These are phyloP conservation scores for Oryza brachyantha DNA, from an alignment of 176 grass and related monocot genomes.

Conservation along the genomic window DNA sequence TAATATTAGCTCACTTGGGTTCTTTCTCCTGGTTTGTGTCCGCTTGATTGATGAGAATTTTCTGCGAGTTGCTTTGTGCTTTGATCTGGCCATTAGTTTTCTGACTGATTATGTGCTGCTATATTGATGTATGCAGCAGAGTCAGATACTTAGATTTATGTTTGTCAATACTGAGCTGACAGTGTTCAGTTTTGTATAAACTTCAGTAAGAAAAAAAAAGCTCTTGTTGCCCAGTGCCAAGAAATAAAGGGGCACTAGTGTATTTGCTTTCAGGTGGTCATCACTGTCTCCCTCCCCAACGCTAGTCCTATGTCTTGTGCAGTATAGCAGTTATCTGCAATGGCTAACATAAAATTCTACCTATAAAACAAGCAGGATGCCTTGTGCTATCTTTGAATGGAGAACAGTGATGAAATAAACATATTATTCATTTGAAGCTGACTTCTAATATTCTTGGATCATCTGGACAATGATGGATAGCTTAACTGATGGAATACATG, in stretches of 20 bases:
- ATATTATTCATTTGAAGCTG: not conserved
- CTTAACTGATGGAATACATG: not conserved
- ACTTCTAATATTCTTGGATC: slow-evolving; percentile 2
- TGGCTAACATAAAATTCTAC: not conserved
- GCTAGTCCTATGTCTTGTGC: too few relatives aligned
- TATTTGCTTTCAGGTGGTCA: too few relatives aligned
- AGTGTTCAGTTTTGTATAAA: not conserved
- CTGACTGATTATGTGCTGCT: not conserved
- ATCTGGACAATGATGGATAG: not conserved
- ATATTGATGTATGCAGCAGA: too few relatives aligned
- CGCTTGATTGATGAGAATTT: too few relatives aligned
- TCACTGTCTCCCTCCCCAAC: too few relatives aligned
- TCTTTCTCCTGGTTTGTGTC: too few relatives aligned
- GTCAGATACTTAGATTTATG: not conserved
- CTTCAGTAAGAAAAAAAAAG: not conserved
- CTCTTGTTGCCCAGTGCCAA: too few relatives aligned
- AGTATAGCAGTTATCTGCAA: not conserved
- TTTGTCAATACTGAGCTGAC: not conserved
- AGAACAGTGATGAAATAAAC: not conserved
- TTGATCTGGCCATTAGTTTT: not conserved
- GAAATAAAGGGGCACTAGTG: too few relatives aligned
- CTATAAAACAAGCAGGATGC: too few relatives aligned
- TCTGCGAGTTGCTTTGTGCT: too few relatives aligned
- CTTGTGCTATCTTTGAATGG: not conserved
- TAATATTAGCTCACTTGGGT: too few relatives aligned